Percentiles rank a stretch among this genome's conserved stretches.
Conservation (phyloP, 371 early-diverging fungal genomes). For the Blakeslea trispora region DNA sequence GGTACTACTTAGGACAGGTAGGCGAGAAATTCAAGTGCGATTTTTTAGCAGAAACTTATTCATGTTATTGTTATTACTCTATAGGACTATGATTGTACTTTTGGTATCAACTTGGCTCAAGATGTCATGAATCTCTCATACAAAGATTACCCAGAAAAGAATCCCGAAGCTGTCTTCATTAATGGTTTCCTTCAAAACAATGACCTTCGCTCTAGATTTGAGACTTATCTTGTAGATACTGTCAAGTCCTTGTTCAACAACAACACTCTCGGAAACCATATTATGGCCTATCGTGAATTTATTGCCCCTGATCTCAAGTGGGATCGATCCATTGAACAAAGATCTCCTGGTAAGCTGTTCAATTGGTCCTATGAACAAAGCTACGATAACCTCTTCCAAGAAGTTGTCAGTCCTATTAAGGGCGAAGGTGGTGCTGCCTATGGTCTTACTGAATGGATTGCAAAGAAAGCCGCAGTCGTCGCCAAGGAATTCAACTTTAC, state of each 20-base stretch:
- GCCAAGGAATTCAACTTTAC: constrained; percentile 42
- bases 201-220: constrained; percentile 35
- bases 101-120: constrained; percentile 50
- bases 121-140: constrained; percentile 40
- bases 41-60: too few relatives aligned
- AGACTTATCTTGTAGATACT: constrained; percentile 49
- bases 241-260: constrained; percentile 55
- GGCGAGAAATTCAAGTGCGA: too few relatives aligned
- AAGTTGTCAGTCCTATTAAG: constrained; percentile 26
- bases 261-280: constrained; percentile 43
- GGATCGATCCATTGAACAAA: constrained; percentile 56
- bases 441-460: constrained; percentile 52
- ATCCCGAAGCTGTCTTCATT: constrained; percentile 48
- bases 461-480: constrained; percentile 23
- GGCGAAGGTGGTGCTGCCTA: constrained; percentile 49
- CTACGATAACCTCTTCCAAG: constrained; percentile 39
- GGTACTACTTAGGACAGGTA: constrained; percentile 53
- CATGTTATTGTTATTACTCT: too few relatives aligned
- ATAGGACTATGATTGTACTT: constrained; percentile 54
- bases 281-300: constrained; percentile 51
- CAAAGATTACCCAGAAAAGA: constrained; percentile 33
- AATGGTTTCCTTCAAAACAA: constrained; percentile 52
- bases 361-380: constrained; percentile 46
- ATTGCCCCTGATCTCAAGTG: constrained; percentile 53
- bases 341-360: constrained; percentile 54